Conservation (phyloP, 176 grass and related monocot genomes). For the Zea luxurians region DNA sequence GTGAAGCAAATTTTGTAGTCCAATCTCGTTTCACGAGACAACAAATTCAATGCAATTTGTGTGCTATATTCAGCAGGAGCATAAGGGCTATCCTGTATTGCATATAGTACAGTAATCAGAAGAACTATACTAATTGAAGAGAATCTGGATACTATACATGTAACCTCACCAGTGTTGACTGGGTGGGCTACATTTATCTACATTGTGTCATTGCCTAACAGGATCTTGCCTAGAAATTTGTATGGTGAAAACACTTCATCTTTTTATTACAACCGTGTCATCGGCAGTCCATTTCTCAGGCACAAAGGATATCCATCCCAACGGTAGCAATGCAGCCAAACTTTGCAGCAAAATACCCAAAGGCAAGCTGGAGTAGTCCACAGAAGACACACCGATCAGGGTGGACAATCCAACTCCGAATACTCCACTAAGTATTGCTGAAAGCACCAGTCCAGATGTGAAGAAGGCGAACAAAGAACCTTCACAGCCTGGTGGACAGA, state of each 20-base stretch:
- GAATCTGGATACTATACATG: slow-evolving; percentile 31
- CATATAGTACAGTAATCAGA: slow-evolving; percentile 24
- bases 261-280: slow-evolving; percentile 42
- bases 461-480: slow-evolving; percentile 86
- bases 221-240: slow-evolving; percentile 3
- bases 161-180: slow-evolving; percentile 11
- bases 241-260: slow-evolving; percentile 27
- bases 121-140: background rate
- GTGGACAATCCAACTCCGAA: slow-evolving; percentile 64
- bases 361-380: slow-evolving; percentile 68
- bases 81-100: background rate
- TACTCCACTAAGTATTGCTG: slow-evolving; percentile 71
- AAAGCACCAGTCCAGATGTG: slow-evolving; percentile 71
- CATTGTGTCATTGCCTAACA: slow-evolving; percentile 26
- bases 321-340: slow-evolving; percentile 69
- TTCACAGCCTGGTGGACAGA: slow-evolving; percentile 71
- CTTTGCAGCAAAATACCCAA: slow-evolving; percentile 70
- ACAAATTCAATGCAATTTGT: background rate
- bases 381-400: slow-evolving; percentile 62
- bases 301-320: slow-evolving; percentile 70
- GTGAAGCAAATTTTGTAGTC: background rate
- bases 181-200: slow-evolving; percentile 4
- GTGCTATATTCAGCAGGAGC: background rate
- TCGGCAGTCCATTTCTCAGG: slow-evolving; percentile 50
- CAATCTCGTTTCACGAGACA: background rate